Percentiles rank a stretch among this genome's conserved stretches.
These are phyloP conservation scores for Lithocarpus polystachyus DNA, from an alignment of 306 rosid species.

Conservation along the genomic window DNA sequence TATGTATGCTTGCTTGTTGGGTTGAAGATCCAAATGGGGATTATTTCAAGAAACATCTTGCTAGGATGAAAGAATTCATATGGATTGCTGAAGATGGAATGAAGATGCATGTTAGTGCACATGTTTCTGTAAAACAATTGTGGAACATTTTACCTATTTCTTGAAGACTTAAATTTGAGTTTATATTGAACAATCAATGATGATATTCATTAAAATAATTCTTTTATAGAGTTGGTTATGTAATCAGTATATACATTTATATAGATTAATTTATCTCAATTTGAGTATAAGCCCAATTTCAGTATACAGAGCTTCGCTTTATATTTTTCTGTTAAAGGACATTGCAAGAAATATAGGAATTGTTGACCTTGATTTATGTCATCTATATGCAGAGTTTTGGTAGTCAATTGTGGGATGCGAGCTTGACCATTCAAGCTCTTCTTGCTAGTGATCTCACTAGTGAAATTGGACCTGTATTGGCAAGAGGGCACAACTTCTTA, in stretches of 20 bases:
- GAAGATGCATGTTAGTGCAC: conserved; percentile 28
- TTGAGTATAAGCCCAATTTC: too few relatives aligned
- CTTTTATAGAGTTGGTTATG: too few relatives aligned
- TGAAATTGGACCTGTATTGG: conserved; percentile 21
- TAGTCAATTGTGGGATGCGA: conserved; percentile 38
- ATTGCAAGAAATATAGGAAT: not conserved
- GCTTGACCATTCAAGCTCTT: conserved; percentile 29
- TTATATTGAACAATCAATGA: too few relatives aligned
- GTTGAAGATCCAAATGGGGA: conserved; percentile 39
- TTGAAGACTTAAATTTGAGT: not conserved
- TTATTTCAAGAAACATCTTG: conserved; percentile 33
- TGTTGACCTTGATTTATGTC: not conserved
- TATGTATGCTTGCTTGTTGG: conserved; percentile 48
- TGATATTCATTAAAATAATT: too few relatives aligned
- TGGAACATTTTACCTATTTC: not conserved
- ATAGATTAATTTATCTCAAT: too few relatives aligned
- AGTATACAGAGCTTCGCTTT: too few relatives aligned
- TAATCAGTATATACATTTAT: too few relatives aligned
- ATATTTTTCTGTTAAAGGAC: too few relatives aligned
- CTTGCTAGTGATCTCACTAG: conserved; percentile 19
- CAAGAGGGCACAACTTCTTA: conserved; percentile 24
- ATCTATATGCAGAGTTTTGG: conserved; percentile 51
- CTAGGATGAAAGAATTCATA: conserved; percentile 24
- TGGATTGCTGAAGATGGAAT: conserved; percentile 48
- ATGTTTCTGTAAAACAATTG: not conserved